These are phyloP conservation scores for Prunella vulgaris DNA, from an alignment of 257 asterid species.

Conservation along the genomic window DNA sequence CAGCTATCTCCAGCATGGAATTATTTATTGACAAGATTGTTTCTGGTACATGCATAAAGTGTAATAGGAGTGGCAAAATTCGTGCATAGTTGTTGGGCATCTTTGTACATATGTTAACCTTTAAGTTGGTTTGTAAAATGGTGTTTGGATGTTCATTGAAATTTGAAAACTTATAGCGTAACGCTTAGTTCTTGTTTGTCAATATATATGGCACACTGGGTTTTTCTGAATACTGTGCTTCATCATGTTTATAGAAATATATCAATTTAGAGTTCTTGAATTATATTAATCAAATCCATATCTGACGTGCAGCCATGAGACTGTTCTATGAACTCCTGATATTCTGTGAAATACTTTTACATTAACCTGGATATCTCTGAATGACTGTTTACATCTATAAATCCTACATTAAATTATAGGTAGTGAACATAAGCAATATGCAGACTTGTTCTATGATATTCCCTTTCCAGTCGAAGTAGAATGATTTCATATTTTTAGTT, in stretches of 20 bases:
- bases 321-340: background rate
- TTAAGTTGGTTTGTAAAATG: background rate
- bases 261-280: background rate
- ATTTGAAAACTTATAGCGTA: background rate
- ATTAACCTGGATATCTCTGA: background rate
- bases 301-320: background rate
- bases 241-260: background rate
- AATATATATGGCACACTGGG: background rate
- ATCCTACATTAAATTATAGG: background rate
- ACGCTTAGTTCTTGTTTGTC: background rate
- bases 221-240: background rate
- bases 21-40: background rate
- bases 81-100: background rate
- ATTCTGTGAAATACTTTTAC: background rate
- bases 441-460: background rate
- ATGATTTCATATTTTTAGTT: background rate
- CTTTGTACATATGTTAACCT: background rate
- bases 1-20: background rate
- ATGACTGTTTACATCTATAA: background rate
- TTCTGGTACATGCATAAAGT: background rate
- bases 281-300: background rate
- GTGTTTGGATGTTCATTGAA: background rate
- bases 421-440: background rate
- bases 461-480: slow-evolving; percentile 3
- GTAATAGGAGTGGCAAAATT: background rate